Percentiles rank a stretch among this genome's conserved stretches.
Evolutionary conservation across 495 filamentous ascomycete species (phyloP).

Genomic region (Xylaria longipes): DNA sequence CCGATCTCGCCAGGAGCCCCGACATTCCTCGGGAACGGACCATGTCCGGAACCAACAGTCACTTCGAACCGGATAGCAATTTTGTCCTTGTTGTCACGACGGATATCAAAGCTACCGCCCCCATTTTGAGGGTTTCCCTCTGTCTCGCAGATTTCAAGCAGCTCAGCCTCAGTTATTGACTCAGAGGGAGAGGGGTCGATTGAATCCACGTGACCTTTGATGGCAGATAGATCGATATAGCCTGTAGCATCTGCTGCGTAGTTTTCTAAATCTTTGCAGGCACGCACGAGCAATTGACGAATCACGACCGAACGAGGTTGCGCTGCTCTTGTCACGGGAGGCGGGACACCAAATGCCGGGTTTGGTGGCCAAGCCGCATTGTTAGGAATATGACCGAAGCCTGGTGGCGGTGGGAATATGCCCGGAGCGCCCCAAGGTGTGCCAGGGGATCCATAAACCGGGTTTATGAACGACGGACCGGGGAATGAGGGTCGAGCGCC

Average conservation of each 20-base stretch:
- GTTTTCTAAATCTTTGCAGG: constrained; percentile 53
- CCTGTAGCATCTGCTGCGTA: constrained; percentile 49
- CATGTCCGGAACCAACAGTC: constrained; percentile 28
- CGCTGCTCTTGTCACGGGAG: constrained; percentile 37
- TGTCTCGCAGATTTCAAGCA: constrained; percentile 91
- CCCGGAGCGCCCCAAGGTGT: constrained; percentile 38
- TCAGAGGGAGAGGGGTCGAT: constrained; percentile 61
- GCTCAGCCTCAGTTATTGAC: constrained; percentile 68
- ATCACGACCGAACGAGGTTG: constrained; percentile 53
- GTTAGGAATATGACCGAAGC: constrained; percentile 25
- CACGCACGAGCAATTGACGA: constrained; percentile 56
- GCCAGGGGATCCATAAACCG: constrained; percentile 42
- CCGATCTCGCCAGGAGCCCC: constrained; percentile 60
- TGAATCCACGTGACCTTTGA: constrained; percentile 71
- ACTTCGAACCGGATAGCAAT: constrained; percentile 58
- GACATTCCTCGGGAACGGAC: constrained; percentile 43
- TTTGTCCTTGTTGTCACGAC: constrained; percentile 55
- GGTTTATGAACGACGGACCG: constrained; percentile 33
- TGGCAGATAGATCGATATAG: constrained; percentile 69
- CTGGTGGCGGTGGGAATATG: constrained; percentile 38
- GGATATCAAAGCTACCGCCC: constrained; percentile 79
- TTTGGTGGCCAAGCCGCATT: constrained; percentile 38
- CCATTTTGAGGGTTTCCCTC: constrained; percentile 87
- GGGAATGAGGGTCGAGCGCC: constrained; percentile 34
- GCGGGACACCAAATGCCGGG: constrained; percentile 34